phyloP scores from a whole-genome alignment of 2,329 filamentous ascomycete species.

The Onygenales sp. region DNA sequence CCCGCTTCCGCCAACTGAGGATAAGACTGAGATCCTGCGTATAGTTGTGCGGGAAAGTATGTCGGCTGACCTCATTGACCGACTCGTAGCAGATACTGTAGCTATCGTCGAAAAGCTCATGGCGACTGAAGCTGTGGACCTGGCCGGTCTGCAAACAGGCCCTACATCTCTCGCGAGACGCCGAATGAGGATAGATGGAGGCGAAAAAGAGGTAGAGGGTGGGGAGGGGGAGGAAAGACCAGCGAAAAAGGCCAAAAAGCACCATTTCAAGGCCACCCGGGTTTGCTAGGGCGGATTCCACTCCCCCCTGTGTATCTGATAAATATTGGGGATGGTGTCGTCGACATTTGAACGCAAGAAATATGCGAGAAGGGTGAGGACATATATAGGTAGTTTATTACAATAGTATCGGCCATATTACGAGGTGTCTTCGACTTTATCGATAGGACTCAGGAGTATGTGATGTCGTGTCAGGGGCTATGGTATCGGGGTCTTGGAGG shows the following conservation, averaged over 20 bases:
- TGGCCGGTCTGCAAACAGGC: constrained; percentile 39
- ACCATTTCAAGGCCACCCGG: constrained; percentile 9
- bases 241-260: background rate
- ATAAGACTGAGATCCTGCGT: constrained; percentile 56
- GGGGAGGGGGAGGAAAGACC: background rate
- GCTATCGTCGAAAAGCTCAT: constrained; percentile 53
- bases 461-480: too few species aligned
- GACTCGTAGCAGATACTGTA: constrained; percentile 52
- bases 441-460: too few species aligned
- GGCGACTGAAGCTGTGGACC: constrained; percentile 41
- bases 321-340: background rate
- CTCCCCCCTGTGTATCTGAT: background rate
- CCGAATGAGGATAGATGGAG: constrained; percentile 12
- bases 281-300: constrained; percentile 11
- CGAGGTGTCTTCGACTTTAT: too few species aligned
- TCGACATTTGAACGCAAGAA: too few species aligned
- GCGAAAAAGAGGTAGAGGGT: background rate
- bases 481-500: too few species aligned
- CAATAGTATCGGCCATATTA: too few species aligned
- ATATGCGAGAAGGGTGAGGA: too few species aligned
- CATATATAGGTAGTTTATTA: too few species aligned
- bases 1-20: constrained; percentile 52
- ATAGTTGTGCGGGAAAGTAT: constrained; percentile 59
- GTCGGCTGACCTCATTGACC: constrained; percentile 58
- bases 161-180: constrained; percentile 33